phyloP scores from a whole-genome alignment of 805 yeast genomes.

The Sugiyamaella valdiviana region DNA sequence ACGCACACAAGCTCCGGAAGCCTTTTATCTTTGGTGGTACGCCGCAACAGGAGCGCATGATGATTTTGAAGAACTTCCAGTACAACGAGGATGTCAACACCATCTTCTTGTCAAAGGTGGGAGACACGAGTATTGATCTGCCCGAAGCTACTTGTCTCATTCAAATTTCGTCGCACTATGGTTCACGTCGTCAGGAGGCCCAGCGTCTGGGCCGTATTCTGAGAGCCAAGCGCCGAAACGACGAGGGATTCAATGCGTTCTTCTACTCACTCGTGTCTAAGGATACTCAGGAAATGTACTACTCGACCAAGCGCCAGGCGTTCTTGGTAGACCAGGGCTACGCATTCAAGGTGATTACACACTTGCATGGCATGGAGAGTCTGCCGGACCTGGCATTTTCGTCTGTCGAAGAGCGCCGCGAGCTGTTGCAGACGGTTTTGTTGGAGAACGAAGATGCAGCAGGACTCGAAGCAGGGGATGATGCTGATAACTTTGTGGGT shows the following conservation, averaged over 20 bases:
- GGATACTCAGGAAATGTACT: conserved; percentile 98
- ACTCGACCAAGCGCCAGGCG: conserved; percentile 96
- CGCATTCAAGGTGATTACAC: conserved; percentile 96
- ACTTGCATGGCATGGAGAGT: conserved; percentile 93
- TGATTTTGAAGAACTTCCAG: conserved; percentile 92
- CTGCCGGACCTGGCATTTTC: conserved; percentile 89
- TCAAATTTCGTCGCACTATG: conserved; percentile 96
- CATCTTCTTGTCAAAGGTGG: conserved; percentile 91
- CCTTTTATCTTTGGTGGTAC: conserved; percentile 97
- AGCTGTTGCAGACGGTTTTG: conserved; percentile 82
- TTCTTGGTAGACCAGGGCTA: conserved; percentile 98
- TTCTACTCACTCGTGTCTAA: conserved; percentile 93
- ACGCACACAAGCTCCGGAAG: conserved; percentile 88
- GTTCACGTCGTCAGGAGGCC: conserved; percentile 98
- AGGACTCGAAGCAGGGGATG: conserved; percentile 92
- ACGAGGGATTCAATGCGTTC: conserved; percentile 97
- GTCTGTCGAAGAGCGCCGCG: conserved; percentile 84
- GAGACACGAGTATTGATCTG: conserved; percentile 95
- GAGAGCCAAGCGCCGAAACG: conserved; percentile 96
- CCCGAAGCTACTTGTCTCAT: conserved; percentile 98
- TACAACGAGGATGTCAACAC: conserved; percentile 93
- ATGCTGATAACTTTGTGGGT: conserved; percentile 75
- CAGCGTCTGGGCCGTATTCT: conserved; percentile 93
- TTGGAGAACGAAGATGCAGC: conserved; percentile 96
- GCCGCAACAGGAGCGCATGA: conserved; percentile 98